Evolutionary conservation across 371 early-diverging fungal species (phyloP), one percentile per base, ranked within the genome.

Genomic region (Syncephalis fuscata): DNA sequence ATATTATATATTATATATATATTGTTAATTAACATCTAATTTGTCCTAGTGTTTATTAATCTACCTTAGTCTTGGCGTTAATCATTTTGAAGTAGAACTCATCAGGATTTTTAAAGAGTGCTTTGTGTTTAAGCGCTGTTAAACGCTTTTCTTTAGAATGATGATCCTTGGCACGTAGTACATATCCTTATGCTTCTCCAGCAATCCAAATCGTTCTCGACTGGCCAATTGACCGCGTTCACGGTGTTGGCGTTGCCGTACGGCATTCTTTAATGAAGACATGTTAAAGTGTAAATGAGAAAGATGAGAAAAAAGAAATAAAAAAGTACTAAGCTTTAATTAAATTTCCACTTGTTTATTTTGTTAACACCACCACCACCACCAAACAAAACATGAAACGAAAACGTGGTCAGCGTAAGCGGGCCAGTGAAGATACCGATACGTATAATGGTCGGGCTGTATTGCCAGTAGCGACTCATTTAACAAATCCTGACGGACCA

Each of bases 141-240:
- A 96, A 67, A 39, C 76, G 69, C 37, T 79, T 71, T 64, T 92
- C 78, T 62, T 96, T 94, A 32, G 59, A 60, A 62, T 88, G 83
- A 62, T 74, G 92, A 67, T 95, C 89, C 57, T 66, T 70, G 24
- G 97, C 93, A 70, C 97, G 91, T 42, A 90, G 74, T 24, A 86
- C 73, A 70, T 96, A 96, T 96, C 97, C 65, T 94, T 96, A 59
- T 94, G 82, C 73, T 95, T 96, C 57, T 96, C 97, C 23, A 96
- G 73, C 14, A 91, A 66, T 4, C 95, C 97, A 22, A 73, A 68
- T 54, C 62, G 71, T 51, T 71, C 69, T 42, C 94, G 76, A 20
- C 73, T 63, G 4, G 70, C 55, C 1, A 78, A 71, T 65, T 93
- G 94, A 1, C 82, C 68, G 51, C 97, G 82, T 69, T 96, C 97